A percentile compares a stretch with the other conserved stretches of the same genome.
phyloP scores from a whole-genome alignment of 139 green algal genomes.

The Picochlorum sp. region DNA sequence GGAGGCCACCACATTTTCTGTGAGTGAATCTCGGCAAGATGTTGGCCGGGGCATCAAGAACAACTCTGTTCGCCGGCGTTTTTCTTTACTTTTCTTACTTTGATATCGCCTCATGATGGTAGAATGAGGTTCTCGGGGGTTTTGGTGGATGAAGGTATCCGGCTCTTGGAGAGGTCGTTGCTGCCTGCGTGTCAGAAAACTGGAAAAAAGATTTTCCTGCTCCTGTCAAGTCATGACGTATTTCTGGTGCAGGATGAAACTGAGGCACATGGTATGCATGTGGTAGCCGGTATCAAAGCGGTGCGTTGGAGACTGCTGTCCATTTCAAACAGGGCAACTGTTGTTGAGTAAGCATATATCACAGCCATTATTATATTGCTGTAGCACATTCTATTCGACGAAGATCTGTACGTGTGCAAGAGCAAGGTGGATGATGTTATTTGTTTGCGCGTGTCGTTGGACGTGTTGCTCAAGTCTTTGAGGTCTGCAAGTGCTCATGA shows the following conservation, averaged over 20 bases:
- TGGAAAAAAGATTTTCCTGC: constrained; percentile 60
- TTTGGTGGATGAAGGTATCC: constrained; percentile 43
- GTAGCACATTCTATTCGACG: constrained; percentile 23
- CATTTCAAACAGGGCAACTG: neutral
- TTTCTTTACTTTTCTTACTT: neutral
- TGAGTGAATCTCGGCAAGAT: too few relatives aligned
- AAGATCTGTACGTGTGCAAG: constrained; percentile 29
- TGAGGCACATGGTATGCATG: constrained; percentile 58
- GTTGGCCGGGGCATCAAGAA: too few relatives aligned
- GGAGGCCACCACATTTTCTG: too few relatives aligned
- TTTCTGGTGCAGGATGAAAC: constrained; percentile 52
- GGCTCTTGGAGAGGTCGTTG: constrained; percentile 48
- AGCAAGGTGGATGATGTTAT: constrained; percentile 62
- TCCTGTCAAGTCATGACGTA: constrained; percentile 49
- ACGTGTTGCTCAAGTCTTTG: constrained; percentile 59
- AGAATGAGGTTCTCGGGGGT: constrained; percentile 60
- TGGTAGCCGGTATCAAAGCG: constrained; percentile 26
- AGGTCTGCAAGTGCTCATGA: constrained; percentile 22
- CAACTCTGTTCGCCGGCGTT: too few relatives aligned
- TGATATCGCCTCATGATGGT: neutral
- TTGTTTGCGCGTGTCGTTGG: constrained; percentile 57
- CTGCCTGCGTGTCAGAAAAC: constrained; percentile 71
- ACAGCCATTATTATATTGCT: neutral
- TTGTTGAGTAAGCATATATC: neutral
- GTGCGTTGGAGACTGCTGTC: constrained; percentile 8